Conservation (phyloP, 208 protist species). For the Leishmania martiniquensis region DNA sequence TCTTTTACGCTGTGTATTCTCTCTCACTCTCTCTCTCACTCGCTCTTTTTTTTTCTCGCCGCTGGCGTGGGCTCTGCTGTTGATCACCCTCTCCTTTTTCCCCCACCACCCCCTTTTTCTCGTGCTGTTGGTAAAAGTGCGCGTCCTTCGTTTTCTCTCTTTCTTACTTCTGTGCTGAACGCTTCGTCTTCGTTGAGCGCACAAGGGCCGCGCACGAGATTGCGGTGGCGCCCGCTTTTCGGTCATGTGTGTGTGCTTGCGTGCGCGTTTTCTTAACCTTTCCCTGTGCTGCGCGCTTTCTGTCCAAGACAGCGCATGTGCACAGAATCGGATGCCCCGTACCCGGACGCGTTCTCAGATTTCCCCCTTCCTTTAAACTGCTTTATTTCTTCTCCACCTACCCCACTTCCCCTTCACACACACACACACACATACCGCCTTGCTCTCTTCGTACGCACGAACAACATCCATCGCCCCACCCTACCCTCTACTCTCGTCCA, state of each 20-base stretch:
- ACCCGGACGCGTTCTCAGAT: not conserved
- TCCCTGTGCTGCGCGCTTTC: not conserved
- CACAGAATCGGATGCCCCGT: slow-evolving; percentile 1
- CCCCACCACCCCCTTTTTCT: too few relatives aligned
- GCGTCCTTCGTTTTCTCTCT: not conserved
- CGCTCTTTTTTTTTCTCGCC: not conserved
- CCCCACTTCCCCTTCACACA: too few relatives aligned
- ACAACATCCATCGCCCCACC: too few relatives aligned
- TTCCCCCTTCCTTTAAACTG: not conserved
- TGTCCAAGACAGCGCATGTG: not conserved
- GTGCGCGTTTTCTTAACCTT: too few relatives aligned
- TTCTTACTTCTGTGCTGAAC: too few relatives aligned
- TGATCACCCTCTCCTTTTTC: too few relatives aligned
- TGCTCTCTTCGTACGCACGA: too few relatives aligned
- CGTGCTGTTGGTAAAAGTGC: too few relatives aligned
- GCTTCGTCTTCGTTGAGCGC: not conserved
- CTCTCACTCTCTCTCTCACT: not conserved
- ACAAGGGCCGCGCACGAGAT: not conserved
- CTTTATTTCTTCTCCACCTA: not conserved
- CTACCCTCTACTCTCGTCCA: too few relatives aligned
- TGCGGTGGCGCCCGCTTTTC: not conserved
- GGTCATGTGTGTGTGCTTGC: not conserved
- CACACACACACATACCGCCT: too few relatives aligned
- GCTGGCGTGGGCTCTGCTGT: too few relatives aligned
- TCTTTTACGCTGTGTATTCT: not conserved